Conservation (phyloP, 73 alveolate species). For the Paramecium bursaria region DNA sequence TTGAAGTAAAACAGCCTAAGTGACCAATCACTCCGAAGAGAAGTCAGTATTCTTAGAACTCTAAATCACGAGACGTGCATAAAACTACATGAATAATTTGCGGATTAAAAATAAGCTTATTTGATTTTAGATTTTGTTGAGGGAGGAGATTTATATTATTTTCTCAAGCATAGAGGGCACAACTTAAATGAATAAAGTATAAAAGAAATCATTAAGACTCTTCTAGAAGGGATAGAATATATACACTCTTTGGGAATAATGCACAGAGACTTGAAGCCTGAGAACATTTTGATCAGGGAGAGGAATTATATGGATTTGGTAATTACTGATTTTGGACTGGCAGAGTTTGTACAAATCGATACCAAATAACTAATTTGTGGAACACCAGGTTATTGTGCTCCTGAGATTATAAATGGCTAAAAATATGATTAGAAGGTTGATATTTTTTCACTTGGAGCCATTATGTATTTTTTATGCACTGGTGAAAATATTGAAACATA, state of each 20-base stretch:
- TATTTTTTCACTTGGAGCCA: slow-evolving; percentile 4
- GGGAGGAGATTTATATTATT: slow-evolving; percentile 45
- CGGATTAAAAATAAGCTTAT: slow-evolving; percentile 5
- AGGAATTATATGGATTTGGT: slow-evolving; percentile 73
- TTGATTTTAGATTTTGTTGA: background rate
- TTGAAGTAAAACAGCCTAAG: too few species aligned
- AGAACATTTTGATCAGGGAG: slow-evolving; percentile 54
- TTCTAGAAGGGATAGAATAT: too few species aligned
- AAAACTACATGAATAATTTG: slow-evolving; percentile 21
- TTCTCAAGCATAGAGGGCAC: too few species aligned
- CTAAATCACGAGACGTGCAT: slow-evolving; percentile 11
- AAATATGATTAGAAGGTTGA: slow-evolving; percentile 31
- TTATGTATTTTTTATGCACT: background rate
- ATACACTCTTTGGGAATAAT: background rate
- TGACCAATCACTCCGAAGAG: slow-evolving; percentile 19
- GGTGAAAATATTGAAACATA: too few species aligned
- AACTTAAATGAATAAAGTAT: too few species aligned
- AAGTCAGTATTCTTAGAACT: background rate
- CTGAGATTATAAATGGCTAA: slow-evolving; percentile 15
- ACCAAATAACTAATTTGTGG: slow-evolving; percentile 62
- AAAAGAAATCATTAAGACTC: too few species aligned
- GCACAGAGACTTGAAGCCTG: slow-evolving; percentile 52
- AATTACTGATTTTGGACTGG: slow-evolving; percentile 79
- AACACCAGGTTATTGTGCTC: slow-evolving; percentile 43
- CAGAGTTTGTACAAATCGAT: slow-evolving; percentile 72